phyloP scores from a whole-genome alignment of 106 monocot species.

The Triglochin maritima region DNA sequence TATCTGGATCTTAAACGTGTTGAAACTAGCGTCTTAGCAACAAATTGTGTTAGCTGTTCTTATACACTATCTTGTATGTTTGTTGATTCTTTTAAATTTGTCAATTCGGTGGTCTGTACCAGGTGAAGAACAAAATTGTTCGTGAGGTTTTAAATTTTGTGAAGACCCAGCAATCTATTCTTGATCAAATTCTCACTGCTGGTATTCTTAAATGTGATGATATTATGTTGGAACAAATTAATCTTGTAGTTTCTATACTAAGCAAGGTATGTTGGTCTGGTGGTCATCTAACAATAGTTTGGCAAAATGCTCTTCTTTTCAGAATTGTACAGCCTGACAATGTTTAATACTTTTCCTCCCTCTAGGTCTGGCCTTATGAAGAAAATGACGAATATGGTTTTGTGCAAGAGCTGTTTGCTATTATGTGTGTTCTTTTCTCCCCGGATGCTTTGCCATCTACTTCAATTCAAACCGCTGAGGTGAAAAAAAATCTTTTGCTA shows the following conservation, averaged over 20 bases:
- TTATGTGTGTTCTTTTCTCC: slow-evolving; percentile 54
- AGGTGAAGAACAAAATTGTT: slow-evolving; percentile 88
- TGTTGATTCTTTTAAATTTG: neutral
- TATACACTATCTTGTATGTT: neutral
- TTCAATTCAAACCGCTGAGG: slow-evolving; percentile 32
- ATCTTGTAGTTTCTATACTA: slow-evolving; percentile 69
- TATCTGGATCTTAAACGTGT: no score
- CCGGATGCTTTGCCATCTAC: slow-evolving; percentile 27
- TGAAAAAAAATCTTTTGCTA: slow-evolving; percentile 1
- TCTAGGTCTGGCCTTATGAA: slow-evolving; percentile 94
- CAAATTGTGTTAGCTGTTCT: no score
- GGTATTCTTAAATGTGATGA: slow-evolving; percentile 49
- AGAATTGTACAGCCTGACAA: neutral
- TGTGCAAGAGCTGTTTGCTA: slow-evolving; percentile 50
- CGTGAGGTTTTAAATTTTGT: slow-evolving; percentile 70
- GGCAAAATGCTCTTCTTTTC: neutral
- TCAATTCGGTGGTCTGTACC: neutral
- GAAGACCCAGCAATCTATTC: slow-evolving; percentile 43
- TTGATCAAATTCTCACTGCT: slow-evolving; percentile 60
- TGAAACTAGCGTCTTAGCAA: no score
- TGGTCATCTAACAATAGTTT: neutral
- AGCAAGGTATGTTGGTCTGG: slow-evolving; percentile 34
- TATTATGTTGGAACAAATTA: slow-evolving; percentile 45
- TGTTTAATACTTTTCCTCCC: neutral
- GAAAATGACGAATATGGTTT: slow-evolving; percentile 71